These are phyloP conservation scores for Fistulifera solaris DNA, from an alignment of 108 stramenopile species.

Conservation along the genomic window DNA sequence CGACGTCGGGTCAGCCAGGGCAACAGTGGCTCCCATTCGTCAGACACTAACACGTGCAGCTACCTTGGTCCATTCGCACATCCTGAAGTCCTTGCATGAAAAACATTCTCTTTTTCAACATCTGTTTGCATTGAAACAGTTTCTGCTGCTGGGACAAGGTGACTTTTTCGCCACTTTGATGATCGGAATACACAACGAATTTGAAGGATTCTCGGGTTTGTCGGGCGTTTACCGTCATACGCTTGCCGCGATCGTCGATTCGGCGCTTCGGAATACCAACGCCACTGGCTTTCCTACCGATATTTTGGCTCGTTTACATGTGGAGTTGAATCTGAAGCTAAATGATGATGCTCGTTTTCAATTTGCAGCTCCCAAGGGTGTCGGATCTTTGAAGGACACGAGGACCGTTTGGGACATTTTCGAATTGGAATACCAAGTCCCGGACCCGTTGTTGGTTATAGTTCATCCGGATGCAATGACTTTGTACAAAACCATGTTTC, in stretches of 20 bases:
- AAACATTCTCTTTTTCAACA: constrained; percentile 78
- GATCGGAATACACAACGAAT: constrained; percentile 68
- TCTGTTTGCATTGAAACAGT: constrained; percentile 88
- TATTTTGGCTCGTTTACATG: constrained; percentile 69
- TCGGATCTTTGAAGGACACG: constrained; percentile 14
- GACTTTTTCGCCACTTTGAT: constrained; percentile 90
- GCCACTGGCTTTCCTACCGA: constrained; percentile 66
- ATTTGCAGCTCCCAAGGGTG: constrained; percentile 26
- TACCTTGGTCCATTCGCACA: constrained; percentile 52
- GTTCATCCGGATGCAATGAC: constrained; percentile 60
- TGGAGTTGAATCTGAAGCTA: constrained; percentile 41
- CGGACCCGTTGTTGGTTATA: constrained; percentile 80
- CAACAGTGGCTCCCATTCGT: constrained; percentile 10
- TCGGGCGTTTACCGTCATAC: constrained; percentile 73
- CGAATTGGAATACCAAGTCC: constrained; percentile 81
- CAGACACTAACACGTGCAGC: constrained; percentile 42
- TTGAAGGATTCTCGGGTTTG: constrained; percentile 29
- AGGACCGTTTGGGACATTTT: constrained; percentile 88
- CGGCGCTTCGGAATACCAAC: constrained; percentile 79
- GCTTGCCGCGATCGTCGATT: constrained; percentile 67
- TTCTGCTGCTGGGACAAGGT: constrained; percentile 92
- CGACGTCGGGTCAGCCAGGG: not conserved
- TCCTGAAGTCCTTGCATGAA: constrained; percentile 55
- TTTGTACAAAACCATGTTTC: constrained; percentile 79
- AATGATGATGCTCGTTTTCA: constrained; percentile 33